Base-by-base conservation (phyloP, 768 basidiomycete species). In the Pleurotus giganteus region DNA sequence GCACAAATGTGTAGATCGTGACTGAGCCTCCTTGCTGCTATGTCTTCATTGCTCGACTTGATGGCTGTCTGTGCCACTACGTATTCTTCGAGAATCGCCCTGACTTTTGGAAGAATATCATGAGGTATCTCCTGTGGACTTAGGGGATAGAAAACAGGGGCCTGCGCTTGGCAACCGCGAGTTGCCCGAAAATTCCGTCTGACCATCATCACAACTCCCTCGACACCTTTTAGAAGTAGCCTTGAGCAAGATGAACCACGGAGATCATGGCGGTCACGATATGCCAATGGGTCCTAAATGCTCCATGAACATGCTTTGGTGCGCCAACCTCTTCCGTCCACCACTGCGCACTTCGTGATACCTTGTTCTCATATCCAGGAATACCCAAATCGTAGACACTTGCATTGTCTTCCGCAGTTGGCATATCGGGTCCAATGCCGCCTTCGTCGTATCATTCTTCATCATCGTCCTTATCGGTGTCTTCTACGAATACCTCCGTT, bases 251-350 rank as follows among this genome's bases (percentile, higher is more conserved):
- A 77, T 76, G 74, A 68, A 78, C 60, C 77, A 80, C 71, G 67
- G 69, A 49, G 71, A 64, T 55, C 74, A 76, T 60, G 66, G 63
- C 28, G 72, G 77, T 60, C 82, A 85, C 64, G 77, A 64, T 55
- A 81, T 78, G 77, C 75, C 72, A 50, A 74, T 72, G 71, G 70
- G 67, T 17, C 68, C 75, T 0, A 76, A 61, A 60, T 93, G 91
- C 66, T 71, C 81, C 6, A 87, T 89, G 84, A 73, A 89, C 69
- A 93, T 93, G 91, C 82, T 93, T 62, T 92, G 89, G 85, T 85
- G 59, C 43, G 66, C 63, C 19, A 27, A 6, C 21, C 44, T 15
- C 23, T 53, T 55, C 15, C 21, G 36, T 19, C n/a, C n/a, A n/a
- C n/a, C n/a, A n/a, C n/a, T n/a, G n/a, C n/a, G n/a, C n/a, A n/a